Evolutionary conservation across 2,329 filamentous ascomycete species (phyloP).

Genomic region (Aschersonia sp.): DNA sequence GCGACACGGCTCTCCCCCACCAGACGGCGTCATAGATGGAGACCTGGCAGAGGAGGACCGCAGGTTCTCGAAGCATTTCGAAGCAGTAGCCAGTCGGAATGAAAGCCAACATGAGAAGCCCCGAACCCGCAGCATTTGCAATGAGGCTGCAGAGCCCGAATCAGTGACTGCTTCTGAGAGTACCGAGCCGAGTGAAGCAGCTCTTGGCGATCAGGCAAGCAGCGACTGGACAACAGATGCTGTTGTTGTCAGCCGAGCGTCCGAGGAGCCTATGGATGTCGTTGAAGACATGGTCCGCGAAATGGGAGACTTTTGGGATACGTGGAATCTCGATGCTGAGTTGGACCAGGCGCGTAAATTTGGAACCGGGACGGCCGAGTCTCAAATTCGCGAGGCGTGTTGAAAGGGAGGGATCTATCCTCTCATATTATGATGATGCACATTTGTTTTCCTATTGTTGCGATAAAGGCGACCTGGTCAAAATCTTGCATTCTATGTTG

Average conservation of each 20-base stretch:
- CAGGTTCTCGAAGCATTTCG: conserved; percentile 33
- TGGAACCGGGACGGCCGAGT: neutral
- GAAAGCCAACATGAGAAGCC: conserved; percentile 1
- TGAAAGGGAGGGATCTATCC: too few species aligned
- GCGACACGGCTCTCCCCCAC: conserved; percentile 28
- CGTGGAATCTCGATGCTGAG: conserved; percentile 21
- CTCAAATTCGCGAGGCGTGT: too few species aligned
- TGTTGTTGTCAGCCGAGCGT: conserved; percentile 6
- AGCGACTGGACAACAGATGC: neutral
- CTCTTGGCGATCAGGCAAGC: neutral
- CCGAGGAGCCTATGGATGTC: conserved; percentile 19
- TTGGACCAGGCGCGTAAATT: conserved; percentile 15
- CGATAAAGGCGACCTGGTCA: too few species aligned
- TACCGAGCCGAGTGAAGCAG: neutral
- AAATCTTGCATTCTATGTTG: too few species aligned
- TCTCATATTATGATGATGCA: too few species aligned
- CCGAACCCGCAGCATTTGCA: neutral
- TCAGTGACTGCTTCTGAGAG: neutral
- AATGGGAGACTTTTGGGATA: conserved; percentile 19
- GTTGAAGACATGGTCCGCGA: conserved; percentile 22
- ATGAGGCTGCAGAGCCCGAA: neutral
- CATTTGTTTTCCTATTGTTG: too few species aligned
- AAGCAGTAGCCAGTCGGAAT: conserved; percentile 20
- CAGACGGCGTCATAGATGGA: conserved; percentile 15
- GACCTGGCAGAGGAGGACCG: conserved; percentile 19